These are phyloP conservation scores for Penicillium paneum DNA, from an alignment of 2,329 filamentous ascomycete species.

Conservation along the genomic window DNA sequence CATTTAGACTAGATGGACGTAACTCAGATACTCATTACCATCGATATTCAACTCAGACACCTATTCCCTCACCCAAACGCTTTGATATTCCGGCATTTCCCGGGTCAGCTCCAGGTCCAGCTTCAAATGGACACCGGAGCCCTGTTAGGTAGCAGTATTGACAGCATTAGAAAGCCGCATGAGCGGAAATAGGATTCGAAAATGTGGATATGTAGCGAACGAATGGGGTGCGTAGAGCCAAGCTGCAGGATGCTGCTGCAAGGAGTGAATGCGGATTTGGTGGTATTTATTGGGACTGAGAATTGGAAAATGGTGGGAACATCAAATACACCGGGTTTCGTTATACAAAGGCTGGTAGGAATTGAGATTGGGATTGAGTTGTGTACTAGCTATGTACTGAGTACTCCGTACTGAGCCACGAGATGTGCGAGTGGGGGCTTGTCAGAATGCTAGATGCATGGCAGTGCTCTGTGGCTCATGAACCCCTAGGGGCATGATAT, in stretches of 20 bases:
- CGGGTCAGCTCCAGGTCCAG: no score
- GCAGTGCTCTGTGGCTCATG: not conserved
- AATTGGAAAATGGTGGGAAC: no score
- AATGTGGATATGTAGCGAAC: not conserved
- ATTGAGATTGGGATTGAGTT: not conserved
- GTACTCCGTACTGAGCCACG: not conserved
- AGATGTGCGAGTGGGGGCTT: not conserved
- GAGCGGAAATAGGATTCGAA: not conserved
- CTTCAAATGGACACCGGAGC: no score
- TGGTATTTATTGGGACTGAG: not conserved
- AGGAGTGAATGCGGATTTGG: not conserved
- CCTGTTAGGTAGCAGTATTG: no score
- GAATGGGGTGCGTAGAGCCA: not conserved
- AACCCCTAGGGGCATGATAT: not conserved
- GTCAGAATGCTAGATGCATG: not conserved
- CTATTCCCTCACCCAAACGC: constrained; percentile 23
- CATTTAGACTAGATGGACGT: not conserved
- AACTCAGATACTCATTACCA: not conserved
- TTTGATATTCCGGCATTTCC: no score
- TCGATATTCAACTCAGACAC: constrained; percentile 27
- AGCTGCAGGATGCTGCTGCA: not conserved
- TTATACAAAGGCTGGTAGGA: not conserved
- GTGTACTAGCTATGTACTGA: no score
- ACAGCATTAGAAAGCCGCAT: not conserved
- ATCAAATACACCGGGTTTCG: no score